Conservation (phyloP, 179 eudicot genomes). For the Pouteria campechiana region DNA sequence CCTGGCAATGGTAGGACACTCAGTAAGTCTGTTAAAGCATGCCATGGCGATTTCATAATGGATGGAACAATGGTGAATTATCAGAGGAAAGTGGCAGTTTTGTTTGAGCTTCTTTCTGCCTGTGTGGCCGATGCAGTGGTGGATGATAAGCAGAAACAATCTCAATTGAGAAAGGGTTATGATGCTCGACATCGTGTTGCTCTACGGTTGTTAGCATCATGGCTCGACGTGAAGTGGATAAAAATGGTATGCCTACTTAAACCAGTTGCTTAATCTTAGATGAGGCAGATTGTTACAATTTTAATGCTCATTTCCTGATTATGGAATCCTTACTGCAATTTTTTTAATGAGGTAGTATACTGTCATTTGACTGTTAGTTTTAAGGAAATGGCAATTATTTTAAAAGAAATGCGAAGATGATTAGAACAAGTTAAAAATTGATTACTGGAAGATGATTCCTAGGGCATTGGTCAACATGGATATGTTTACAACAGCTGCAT, state of each 20-base stretch:
- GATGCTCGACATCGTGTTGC: slow-evolving; percentile 94
- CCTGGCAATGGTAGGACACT: slow-evolving; percentile 19
- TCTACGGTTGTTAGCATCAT: slow-evolving; percentile 74
- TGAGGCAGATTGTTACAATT: no score
- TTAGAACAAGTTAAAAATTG: no score
- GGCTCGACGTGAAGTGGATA: slow-evolving; percentile 82
- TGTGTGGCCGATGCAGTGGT: slow-evolving; percentile 67
- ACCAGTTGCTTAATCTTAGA: background rate
- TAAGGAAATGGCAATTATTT: no score
- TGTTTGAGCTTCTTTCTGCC: slow-evolving; percentile 84
- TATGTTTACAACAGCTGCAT: no score
- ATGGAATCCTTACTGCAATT: no score
- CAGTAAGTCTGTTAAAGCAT: slow-evolving; percentile 21
- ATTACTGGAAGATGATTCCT: no score
- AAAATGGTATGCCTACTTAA: slow-evolving; percentile 50
- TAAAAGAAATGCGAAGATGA: no score
- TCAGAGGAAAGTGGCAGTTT: slow-evolving; percentile 58
- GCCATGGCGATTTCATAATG: slow-evolving; percentile 40
- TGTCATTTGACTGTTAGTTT: no score
- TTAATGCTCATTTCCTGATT: no score
- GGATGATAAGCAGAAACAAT: slow-evolving; percentile 27
- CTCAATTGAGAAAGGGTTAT: slow-evolving; percentile 53
- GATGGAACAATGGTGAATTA: slow-evolving; percentile 57
- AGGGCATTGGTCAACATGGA: no score
- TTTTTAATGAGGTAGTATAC: no score